Evolutionary conservation across 495 filamentous ascomycete genomes (phyloP).

Genomic region (Trichoderma orchidacearum): DNA sequence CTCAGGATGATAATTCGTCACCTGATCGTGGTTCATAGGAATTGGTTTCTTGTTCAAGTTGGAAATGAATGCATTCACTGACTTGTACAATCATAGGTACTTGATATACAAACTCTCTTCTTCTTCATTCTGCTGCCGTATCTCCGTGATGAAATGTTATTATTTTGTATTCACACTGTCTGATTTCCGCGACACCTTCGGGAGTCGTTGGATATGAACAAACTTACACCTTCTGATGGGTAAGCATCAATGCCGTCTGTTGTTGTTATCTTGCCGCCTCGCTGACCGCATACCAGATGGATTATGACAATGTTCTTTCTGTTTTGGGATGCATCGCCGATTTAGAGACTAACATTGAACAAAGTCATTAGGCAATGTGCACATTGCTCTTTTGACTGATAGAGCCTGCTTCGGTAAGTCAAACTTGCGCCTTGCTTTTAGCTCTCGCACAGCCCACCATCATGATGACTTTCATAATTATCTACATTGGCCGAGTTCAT

Average conservation of each 20-base stretch:
- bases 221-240: slow-evolving; percentile 92
- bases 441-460: slow-evolving; percentile 26
- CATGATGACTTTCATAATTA: slow-evolving; percentile 69
- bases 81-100: slow-evolving; percentile 31
- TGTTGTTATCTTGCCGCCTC: slow-evolving; percentile 13
- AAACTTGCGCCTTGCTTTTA: slow-evolving; percentile 3
- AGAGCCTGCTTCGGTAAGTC: slow-evolving; percentile 3
- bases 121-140: slow-evolving; percentile 10
- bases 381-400: neutral
- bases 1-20: slow-evolving; percentile 98
- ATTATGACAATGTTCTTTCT: neutral
- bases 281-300: neutral
- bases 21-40: slow-evolving; percentile 48
- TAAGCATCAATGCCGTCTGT: slow-evolving; percentile 25
- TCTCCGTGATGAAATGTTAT: slow-evolving; percentile 28
- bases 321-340: neutral
- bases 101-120: slow-evolving; percentile 3
- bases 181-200: slow-evolving; percentile 47
- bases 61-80: slow-evolving; percentile 10
- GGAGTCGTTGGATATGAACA: slow-evolving; percentile 58
- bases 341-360: neutral
- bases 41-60: neutral
- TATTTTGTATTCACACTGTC: slow-evolving; percentile 86
- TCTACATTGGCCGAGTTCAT: slow-evolving; percentile 49
- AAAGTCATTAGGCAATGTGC: neutral